Evolutionary conservation across 2,329 filamentous ascomycete species (phyloP), one percentile per base, ranked within the genome.

Genomic region (Periconia sp.): DNA sequence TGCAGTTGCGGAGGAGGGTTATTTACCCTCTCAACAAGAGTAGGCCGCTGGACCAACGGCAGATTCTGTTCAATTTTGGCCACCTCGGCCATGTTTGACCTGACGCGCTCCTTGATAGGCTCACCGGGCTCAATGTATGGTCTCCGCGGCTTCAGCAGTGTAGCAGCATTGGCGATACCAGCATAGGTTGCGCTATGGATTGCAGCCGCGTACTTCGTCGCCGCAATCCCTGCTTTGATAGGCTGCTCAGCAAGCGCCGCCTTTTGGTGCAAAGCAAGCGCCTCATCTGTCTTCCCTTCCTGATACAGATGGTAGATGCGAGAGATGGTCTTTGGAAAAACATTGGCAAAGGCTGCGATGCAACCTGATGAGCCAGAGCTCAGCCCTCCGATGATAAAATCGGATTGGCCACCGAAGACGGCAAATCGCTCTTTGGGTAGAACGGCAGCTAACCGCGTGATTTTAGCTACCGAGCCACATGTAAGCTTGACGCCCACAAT

Each of bases 401-500:
- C 87, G 4, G 81, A 83, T 69, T 89, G 86, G 0, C 87, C 87
- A 3, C 85, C 86, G 52, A 82, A 89, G 2, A 83, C 78, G 4
- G 84, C 80, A 59, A 90, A 90, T 16, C 76, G 65, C 3, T 78
- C 73, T 0, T 78, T 67, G 0, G 76, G 66, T 46, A 77, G 72
- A 12, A 64, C 65, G 4, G 77, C 73, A 1, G 77, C 74, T n/a
- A 89, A 76, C 11, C 85, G 77, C n/a, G 82, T 81, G 35, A 88
- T 78, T 70, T 88, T 89, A 50, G 83, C 86, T 22, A 87, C 86
- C 50, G 82, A 83, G 17, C 84, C 85, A 62, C 85, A 88, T 5
- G 84, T 88, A 41, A 87, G 71, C 73, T 88, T 88, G 46, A 83
- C 80, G 28, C 83, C 85, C 40, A 86, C 80, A 53, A 88, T 85